Conservation (phyloP, 345 rosid genomes). For the Boechera divaricarpa region DNA sequence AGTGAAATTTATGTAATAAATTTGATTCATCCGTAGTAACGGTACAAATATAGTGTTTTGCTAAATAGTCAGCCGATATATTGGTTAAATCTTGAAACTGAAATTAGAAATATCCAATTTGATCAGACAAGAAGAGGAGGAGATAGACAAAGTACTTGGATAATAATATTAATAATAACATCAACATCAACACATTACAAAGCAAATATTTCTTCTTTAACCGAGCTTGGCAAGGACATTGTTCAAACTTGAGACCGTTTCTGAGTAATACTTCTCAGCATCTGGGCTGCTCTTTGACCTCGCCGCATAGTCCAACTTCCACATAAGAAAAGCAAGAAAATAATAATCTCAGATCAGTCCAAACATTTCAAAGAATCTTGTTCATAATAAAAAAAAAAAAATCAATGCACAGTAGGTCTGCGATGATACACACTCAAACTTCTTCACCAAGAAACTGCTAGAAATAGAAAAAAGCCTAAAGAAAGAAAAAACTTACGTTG, state of each 20-base stretch:
- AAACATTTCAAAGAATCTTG: neutral
- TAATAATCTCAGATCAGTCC: slow-evolving; percentile 26
- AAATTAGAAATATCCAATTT: slow-evolving; percentile 17
- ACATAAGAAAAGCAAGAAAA: slow-evolving; percentile 14
- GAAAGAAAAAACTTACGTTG: slow-evolving; percentile 50
- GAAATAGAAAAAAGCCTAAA: neutral
- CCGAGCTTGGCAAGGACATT: slow-evolving; percentile 93
- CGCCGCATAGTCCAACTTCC: slow-evolving; percentile 90
- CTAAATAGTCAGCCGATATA: neutral
- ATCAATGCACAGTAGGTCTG: neutral
- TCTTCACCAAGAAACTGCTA: slow-evolving; percentile 9
- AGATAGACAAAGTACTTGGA: slow-evolving; percentile 40
- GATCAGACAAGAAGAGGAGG: slow-evolving; percentile 20
- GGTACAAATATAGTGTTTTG: neutral
- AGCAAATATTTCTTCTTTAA: slow-evolving; percentile 41
- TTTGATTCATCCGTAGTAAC: no score
- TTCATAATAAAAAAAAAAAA: no score
- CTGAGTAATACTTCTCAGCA: slow-evolving; percentile 92
- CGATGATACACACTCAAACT: neutral
- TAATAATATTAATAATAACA: neutral
- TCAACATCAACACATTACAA: slow-evolving; percentile 21
- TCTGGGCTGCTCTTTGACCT: slow-evolving; percentile 81
- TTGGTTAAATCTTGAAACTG: slow-evolving; percentile 25
- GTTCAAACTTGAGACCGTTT: slow-evolving; percentile 76
- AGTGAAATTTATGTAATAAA: no score